Conservation (phyloP, 805 yeast species). For the Saccharomycopsis sp. region DNA sequence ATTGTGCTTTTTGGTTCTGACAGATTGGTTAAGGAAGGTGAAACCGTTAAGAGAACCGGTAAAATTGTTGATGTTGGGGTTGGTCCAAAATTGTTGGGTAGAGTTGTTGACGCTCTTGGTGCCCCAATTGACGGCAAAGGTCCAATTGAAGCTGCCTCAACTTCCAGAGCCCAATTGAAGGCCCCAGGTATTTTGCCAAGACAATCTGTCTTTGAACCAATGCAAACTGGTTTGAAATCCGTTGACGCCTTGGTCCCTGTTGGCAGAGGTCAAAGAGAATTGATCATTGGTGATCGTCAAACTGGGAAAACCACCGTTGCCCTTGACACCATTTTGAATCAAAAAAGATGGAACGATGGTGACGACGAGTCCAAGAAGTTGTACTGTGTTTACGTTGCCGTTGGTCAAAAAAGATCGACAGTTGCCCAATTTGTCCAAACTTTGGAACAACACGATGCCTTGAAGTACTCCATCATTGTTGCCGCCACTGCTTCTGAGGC, state of each 20-base stretch:
- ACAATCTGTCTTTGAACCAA: slow-evolving; percentile 97
- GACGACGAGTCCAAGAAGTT: slow-evolving; percentile 93
- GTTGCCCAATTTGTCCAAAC: slow-evolving; percentile 99
- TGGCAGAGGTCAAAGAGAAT: slow-evolving; percentile 99
- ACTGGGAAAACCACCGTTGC: slow-evolving; percentile 99
- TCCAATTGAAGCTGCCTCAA: slow-evolving; percentile 78
- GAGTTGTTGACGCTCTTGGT: slow-evolving; percentile 99
- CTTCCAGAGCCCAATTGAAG: slow-evolving; percentile 95
- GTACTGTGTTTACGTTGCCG: slow-evolving; percentile 99
- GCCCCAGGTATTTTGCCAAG: slow-evolving; percentile 99
- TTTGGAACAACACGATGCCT: slow-evolving; percentile 95
- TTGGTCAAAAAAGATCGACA: slow-evolving; percentile 99
- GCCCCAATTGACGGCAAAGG: slow-evolving; percentile 99
- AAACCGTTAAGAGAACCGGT: slow-evolving; percentile 99
- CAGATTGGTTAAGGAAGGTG: slow-evolving; percentile 97
- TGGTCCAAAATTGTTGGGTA: slow-evolving; percentile 96
- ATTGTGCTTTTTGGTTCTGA: slow-evolving; percentile 99
- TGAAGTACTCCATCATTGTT: slow-evolving; percentile 94
- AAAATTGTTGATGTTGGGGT: slow-evolving; percentile 98
- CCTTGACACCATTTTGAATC: slow-evolving; percentile 95
- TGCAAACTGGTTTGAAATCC: slow-evolving; percentile 99
- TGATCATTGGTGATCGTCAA: slow-evolving; percentile 99
- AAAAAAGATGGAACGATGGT: slow-evolving; percentile 97
- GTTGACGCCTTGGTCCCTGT: slow-evolving; percentile 98
- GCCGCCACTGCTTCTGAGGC: slow-evolving; percentile 99